Conservation (phyloP, 2,329 filamentous ascomycete species). For the Trichoderma sp. region DNA sequence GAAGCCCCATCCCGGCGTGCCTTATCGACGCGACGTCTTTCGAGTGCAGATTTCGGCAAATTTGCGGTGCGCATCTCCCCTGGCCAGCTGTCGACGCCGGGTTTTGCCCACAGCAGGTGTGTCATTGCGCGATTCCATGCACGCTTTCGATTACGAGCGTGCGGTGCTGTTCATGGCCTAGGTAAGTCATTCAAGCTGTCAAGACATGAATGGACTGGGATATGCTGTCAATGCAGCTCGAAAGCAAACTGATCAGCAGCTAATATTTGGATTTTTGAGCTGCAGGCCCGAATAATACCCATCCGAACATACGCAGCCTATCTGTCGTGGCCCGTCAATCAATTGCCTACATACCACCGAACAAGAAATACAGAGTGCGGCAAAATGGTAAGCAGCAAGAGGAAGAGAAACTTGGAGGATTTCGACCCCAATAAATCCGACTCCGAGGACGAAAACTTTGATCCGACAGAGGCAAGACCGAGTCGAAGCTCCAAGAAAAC, state of each 20-base stretch:
- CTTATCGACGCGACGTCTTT: conserved; percentile 5
- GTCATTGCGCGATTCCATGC: conserved; percentile 26
- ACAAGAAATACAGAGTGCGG: not conserved
- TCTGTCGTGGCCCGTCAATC: not conserved
- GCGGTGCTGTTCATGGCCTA: not conserved
- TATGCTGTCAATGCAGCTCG: not conserved
- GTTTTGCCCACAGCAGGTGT: not conserved
- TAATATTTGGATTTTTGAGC: not conserved
- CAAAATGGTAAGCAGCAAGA: conserved; percentile 47
- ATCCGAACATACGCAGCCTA: not conserved
- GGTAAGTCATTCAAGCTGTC: conserved; percentile 1
- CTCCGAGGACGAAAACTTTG: conserved; percentile 66
- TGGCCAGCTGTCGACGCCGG: conserved; percentile 4
- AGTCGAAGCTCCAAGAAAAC: conserved; percentile 47
- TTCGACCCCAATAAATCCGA: conserved; percentile 70
- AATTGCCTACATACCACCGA: not conserved
- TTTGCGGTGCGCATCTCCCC: not conserved
- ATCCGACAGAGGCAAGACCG: conserved; percentile 52
- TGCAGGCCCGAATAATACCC: not conserved
- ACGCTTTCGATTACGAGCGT: conserved; percentile 15
- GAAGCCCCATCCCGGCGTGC: not conserved
- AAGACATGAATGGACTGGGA: not conserved
- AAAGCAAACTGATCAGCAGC: not conserved
- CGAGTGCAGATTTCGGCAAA: not conserved
- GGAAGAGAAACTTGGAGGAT: conserved; percentile 57